Evolutionary conservation across 2,329 filamentous ascomycete species (phyloP), one percentile per base, ranked within the genome.

Genomic region (Neopestalotiopsis clavispora): DNA sequence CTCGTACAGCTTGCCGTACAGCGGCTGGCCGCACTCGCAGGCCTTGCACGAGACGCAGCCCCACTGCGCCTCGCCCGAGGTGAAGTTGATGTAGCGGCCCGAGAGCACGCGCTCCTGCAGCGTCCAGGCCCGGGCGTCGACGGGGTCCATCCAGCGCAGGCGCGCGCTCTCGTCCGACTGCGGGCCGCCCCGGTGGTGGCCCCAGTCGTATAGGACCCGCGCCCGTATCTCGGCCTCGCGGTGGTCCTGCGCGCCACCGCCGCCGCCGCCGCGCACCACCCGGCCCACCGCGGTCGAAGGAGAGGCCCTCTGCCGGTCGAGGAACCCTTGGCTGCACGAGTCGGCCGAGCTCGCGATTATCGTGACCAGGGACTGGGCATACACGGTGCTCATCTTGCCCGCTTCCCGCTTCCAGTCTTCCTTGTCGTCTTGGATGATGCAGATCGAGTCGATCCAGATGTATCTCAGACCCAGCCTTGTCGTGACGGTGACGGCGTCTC

Each of bases 301-400:
- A 23, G 23, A 13, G n/a, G 42, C 42, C 42, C 42, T 2, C 3
- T 49, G 1, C 20, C 17, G 3, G 32, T 32, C 17, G 62, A 62
- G 59, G n/a, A 67, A 69, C 2, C 68, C 68, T 34, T 67, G 42
- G 13, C 57, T 30, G 20, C 64, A 69, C 3, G 52, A 56, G n/a
- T 59, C 38, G 17, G 64, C 70, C 23, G 65, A 71, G 34, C 42
- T 68, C 17, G 65, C 66, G 23, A 69, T 68, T 34, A 69, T 68
- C 34, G 72, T 73, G 2, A 71, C 56, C 34, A 71, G 69, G 17
- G 69, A 67, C 32, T 69, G 67, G 17, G 69, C 67, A 32, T 74
- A 74, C 6, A 73, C 69, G 9, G 64, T 66, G 14, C 68, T 69
- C 72, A 74, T 74, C 52, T 68, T 63, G 17, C 63, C 67, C n/a